phyloP scores from a whole-genome alignment of 2,329 filamentous ascomycete genomes.

The Venturia pyrina region DNA sequence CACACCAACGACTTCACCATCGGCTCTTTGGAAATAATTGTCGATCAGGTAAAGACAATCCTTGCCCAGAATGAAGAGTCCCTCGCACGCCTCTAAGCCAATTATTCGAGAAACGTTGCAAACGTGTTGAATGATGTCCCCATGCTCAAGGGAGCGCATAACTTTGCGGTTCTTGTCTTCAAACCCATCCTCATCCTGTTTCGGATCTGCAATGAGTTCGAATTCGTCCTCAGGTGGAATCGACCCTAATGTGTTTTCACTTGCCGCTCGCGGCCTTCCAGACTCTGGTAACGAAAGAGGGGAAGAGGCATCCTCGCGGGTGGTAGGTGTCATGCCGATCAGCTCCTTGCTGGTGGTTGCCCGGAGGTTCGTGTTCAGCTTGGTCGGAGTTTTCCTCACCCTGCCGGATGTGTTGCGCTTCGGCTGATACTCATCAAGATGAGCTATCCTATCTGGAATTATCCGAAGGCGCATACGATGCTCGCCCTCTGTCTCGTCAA shows the following conservation, averaged over 20 bases:
- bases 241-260: slow-evolving; percentile 26
- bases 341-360: slow-evolving; percentile 21
- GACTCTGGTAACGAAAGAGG: slow-evolving; percentile 17
- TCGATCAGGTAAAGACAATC: slow-evolving; percentile 90
- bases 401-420: slow-evolving; percentile 61
- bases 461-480: slow-evolving; percentile 90
- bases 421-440: slow-evolving; percentile 69
- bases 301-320: slow-evolving; percentile 13
- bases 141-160: slow-evolving; percentile 82
- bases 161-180: slow-evolving; percentile 98
- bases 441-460: slow-evolving; percentile 62
- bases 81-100: slow-evolving; percentile 86
- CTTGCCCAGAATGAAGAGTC: slow-evolving; percentile 85
- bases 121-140: slow-evolving; percentile 85
- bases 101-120: slow-evolving; percentile 94
- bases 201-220: slow-evolving; percentile 89
- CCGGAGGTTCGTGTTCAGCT: slow-evolving; percentile 35
- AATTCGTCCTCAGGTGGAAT: slow-evolving; percentile 67
- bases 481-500: slow-evolving; percentile 89
- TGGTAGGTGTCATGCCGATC: slow-evolving; percentile 14
- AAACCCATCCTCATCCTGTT: slow-evolving; percentile 72
- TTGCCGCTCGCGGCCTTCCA: slow-evolving; percentile 26
- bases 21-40: slow-evolving; percentile 87
- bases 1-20: slow-evolving; percentile 94
- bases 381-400: slow-evolving; percentile 31